phyloP scores from a whole-genome alignment of 371 early-diverging fungal genomes.

The Mucor circinelloides region DNA sequence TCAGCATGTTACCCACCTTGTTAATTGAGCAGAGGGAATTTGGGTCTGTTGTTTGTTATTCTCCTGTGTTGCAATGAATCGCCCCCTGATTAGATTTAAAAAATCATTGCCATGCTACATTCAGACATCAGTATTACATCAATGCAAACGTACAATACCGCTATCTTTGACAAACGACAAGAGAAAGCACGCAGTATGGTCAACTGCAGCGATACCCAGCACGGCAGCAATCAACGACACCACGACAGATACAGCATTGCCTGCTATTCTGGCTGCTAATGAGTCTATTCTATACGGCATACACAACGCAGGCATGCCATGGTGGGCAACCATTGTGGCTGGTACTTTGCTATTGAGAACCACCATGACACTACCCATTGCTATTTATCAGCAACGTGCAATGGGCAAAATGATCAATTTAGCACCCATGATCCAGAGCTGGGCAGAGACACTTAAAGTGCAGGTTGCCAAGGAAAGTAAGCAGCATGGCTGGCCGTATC shows the following conservation, averaged over 20 bases:
- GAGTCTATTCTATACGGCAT: slow-evolving; percentile 48
- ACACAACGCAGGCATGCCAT: slow-evolving; percentile 58
- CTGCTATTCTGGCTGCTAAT: slow-evolving; percentile 45
- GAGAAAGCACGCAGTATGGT: not conserved
- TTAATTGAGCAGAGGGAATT: not conserved
- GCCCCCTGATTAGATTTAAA: not conserved
- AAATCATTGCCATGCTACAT: not conserved
- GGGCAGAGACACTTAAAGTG: slow-evolving; percentile 62
- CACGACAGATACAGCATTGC: slow-evolving; percentile 15
- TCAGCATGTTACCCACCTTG: not conserved
- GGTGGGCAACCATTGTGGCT: slow-evolving; percentile 71
- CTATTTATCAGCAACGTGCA: slow-evolving; percentile 70
- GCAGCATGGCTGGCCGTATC: slow-evolving; percentile 43
- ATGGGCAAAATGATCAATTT: slow-evolving; percentile 58
- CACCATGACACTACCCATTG: slow-evolving; percentile 73
- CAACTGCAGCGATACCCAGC: not conserved
- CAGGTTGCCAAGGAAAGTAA: slow-evolving; percentile 50
- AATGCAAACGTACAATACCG: not conserved
- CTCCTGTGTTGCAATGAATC: not conserved
- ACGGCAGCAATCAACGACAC: not conserved
- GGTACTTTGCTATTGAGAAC: slow-evolving; percentile 64
- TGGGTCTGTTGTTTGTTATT: not conserved
- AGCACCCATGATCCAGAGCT: slow-evolving; percentile 66
- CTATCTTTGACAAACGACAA: not conserved
- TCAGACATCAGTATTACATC: not conserved